Base-by-base conservation (phyloP, 768 basidiomycete genomes). In the Chiua virens region DNA sequence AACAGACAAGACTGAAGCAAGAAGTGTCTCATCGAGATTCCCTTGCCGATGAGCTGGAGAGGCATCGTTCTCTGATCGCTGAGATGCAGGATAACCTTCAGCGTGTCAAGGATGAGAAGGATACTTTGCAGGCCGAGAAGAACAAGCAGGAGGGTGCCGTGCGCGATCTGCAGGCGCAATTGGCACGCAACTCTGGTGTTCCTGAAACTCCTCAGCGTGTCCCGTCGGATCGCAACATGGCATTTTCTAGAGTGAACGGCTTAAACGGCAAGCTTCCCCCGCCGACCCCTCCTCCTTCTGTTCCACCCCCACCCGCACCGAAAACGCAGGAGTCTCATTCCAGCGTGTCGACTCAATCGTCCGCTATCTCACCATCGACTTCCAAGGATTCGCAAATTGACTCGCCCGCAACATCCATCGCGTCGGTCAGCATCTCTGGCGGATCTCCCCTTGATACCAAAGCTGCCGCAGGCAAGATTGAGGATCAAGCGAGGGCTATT, bases 271-370 rank as follows among this genome's bases (percentile, higher is more conserved):
- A 93, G 69, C 79, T 89, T 15, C 92, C 92, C 27, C 93, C 92
- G 17, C 87, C 89, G 0, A 89, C 88, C 0, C 69, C 68, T 1
- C 92, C 93, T 9, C 91, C 94, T 11, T 94, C 93, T 0, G 79
- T 88, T 28, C 81, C 91, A 11, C 94, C 94, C 1, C 90, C 90
- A 20, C 90, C 89, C 17, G 82, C 86, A 5, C 90, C 90, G 22
- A 80, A 52, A 65, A 72, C 53, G 44, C 72, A 52, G 54, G 87
- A 82, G 58, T 74, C 74, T 14, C 76, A 75, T 50, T 67, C 76
- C 53, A 87, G 83, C 57, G 77, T 78, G 10, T 83, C 85, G 7
- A 85, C 86, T 13, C 79, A 82, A 34, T 74, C 79, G 25, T 85
- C 86, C 9, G 76, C 77, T 10, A 62, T 71, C 27, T 76, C 79